Evolutionary conservation across 2,329 filamentous ascomycete genomes (phyloP).

Genomic region (Aspergillus sp.): DNA sequence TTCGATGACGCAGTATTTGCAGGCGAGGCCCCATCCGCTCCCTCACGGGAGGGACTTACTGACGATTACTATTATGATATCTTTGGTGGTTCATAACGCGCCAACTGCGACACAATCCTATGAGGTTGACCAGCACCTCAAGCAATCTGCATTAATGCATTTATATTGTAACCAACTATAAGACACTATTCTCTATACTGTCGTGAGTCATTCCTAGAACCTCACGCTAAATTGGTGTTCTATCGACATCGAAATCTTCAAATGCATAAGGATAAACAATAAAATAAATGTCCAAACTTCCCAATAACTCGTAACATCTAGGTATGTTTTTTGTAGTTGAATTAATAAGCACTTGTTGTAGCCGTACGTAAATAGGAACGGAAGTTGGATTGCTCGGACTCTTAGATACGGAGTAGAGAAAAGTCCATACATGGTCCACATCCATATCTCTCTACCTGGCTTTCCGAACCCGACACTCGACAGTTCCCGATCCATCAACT

Average conservation of each 20-base stretch:
- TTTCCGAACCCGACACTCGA: not conserved
- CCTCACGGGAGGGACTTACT: conserved; percentile 79
- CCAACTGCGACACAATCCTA: not conserved
- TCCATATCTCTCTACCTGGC: not conserved
- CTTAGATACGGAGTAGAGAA: no score
- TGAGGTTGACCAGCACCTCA: not conserved
- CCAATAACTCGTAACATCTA: no score
- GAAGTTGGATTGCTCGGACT: not conserved
- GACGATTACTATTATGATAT: conserved; percentile 93
- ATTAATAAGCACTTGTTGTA: not conserved
- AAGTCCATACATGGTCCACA: not conserved
- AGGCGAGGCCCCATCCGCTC: conserved; percentile 72
- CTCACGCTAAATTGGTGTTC: not conserved
- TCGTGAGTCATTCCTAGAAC: not conserved
- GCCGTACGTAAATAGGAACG: not conserved
- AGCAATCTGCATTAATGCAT: not conserved
- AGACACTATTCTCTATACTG: not conserved
- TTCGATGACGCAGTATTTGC: conserved; percentile 74
- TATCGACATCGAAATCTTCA: not conserved
- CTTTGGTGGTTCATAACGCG: conserved; percentile 39
- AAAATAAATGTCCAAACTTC: not conserved
- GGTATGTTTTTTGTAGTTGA: not conserved
- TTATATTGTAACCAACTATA: not conserved
- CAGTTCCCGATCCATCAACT: not conserved
- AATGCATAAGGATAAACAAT: not conserved